Evolutionary conservation across 2,329 filamentous ascomycete species (phyloP).

Genomic region (Diaporthe vaccinii): DNA sequence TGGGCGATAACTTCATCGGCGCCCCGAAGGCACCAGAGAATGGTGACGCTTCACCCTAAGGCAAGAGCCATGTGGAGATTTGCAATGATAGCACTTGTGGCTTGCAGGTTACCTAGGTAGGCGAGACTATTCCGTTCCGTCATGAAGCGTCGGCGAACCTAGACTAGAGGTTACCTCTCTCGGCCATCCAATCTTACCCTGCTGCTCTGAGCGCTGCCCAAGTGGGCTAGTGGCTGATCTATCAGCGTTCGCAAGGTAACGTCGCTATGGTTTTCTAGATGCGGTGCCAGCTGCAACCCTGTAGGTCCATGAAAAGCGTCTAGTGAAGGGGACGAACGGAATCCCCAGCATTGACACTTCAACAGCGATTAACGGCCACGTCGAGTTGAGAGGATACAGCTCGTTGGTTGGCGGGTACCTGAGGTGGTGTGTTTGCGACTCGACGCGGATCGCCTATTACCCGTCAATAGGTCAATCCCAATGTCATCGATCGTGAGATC

Average conservation of each 20-base stretch:
- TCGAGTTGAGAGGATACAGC: background rate
- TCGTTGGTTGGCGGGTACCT: conserved; percentile 1
- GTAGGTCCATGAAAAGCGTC: background rate
- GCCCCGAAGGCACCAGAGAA: background rate
- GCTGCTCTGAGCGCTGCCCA: conserved; percentile 20
- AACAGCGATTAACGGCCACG: background rate
- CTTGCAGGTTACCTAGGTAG: conserved; percentile 1
- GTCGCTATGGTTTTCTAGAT: background rate
- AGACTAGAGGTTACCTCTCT: conserved; percentile 10
- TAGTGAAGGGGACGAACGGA: background rate
- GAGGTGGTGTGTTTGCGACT: conserved; percentile 23
- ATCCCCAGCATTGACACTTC: background rate
- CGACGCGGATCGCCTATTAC: background rate
- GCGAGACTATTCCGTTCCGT: background rate
- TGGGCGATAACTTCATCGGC: background rate
- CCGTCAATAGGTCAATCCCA: conserved; percentile 17
- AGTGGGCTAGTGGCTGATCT: conserved; percentile 9
- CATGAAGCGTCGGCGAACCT: background rate
- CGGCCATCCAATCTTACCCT: background rate
- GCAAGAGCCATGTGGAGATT: background rate
- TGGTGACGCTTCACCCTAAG: background rate
- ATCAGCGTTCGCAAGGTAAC: conserved; percentile 5
- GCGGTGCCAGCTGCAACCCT: conserved; percentile 12
- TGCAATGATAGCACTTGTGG: background rate
- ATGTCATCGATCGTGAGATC: conserved; percentile 13